Evolutionary conservation across 148 eudicot species (phyloP), one percentile per base, ranked within the genome.

Genomic region (Cornus kousa): DNA sequence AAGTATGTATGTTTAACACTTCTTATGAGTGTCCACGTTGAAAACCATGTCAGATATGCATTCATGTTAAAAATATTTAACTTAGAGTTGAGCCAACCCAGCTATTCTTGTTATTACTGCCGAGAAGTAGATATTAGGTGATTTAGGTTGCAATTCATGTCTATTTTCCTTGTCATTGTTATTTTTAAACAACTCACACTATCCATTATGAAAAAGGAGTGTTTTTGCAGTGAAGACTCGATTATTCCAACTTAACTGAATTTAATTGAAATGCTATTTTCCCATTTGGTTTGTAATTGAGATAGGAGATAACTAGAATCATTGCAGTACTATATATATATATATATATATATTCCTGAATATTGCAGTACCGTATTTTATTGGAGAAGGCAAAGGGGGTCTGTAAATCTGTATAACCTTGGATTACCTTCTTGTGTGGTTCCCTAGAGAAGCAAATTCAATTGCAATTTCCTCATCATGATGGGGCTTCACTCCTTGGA

Each of bases 331-430:
- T 0, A 12, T 28, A 59, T 11, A 0, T 28, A 28, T 28, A 59
- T 11, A 0, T 28, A 28, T 28, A 28, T 28, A 28, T 28, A 28
- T 28, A 28, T 28, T 28, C 28, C 28, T 28, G 28, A 28, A 28
- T 28, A 66, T 16, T 43, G 14, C 40, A 7, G 20, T 28, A 67
- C 67, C 2, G 7, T 28, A 59, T 11, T 40, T 33, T 33, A 77
- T 75, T 14, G 3, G 64, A 75, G 78, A 65, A 43, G n/a, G 71
- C 69, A 22, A 62, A 69, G n/a, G 55, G 76, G n/a, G 53, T 11
- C 16, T 48, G 53, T 48, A 1, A 48, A 48, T 48, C 53, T 48
- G 9, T 48, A 48, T 11, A 48, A 7, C 53, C 12, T 11, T 48
- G 12, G 9, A 48, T 48, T 48, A 8, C 53, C 12, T 48, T 48